phyloP scores from a whole-genome alignment of 306 rosid genomes.

The Cicer arietinum region DNA sequence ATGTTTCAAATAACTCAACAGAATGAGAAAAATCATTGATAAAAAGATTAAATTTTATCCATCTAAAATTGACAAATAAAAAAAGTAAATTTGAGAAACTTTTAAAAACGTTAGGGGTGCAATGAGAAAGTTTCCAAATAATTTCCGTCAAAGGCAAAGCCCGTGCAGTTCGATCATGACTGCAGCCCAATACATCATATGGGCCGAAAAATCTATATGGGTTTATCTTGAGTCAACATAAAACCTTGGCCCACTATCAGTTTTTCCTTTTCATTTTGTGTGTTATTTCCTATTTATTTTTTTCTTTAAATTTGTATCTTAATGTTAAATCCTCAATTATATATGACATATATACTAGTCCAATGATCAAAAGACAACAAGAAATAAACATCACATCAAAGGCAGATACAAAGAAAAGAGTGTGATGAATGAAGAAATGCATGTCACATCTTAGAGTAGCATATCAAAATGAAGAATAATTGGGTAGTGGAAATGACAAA shows the following conservation, averaged over 20 bases:
- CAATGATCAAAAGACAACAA: conserved; percentile 40
- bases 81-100: too few species aligned
- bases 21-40: too few species aligned
- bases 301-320: background rate
- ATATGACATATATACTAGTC: background rate
- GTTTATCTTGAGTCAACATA: background rate
- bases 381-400: conserved; percentile 29
- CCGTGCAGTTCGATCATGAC: too few species aligned
- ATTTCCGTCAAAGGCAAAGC: too few species aligned
- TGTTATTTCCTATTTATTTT: background rate
- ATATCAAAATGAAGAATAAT: conserved; percentile 37
- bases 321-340: conserved; percentile 29
- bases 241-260: background rate
- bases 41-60: too few species aligned
- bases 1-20: too few species aligned
- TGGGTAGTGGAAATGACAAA: conserved; percentile 35
- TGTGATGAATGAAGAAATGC: conserved; percentile 3
- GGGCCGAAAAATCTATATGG: too few species aligned
- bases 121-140: too few species aligned
- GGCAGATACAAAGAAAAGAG: conserved; percentile 8
- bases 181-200: too few species aligned
- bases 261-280: background rate
- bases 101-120: too few species aligned
- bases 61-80: too few species aligned
- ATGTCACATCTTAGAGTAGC: conserved; percentile 35